Conservation (phyloP, 305 asterid genomes). For the Ruellia speciosa region DNA sequence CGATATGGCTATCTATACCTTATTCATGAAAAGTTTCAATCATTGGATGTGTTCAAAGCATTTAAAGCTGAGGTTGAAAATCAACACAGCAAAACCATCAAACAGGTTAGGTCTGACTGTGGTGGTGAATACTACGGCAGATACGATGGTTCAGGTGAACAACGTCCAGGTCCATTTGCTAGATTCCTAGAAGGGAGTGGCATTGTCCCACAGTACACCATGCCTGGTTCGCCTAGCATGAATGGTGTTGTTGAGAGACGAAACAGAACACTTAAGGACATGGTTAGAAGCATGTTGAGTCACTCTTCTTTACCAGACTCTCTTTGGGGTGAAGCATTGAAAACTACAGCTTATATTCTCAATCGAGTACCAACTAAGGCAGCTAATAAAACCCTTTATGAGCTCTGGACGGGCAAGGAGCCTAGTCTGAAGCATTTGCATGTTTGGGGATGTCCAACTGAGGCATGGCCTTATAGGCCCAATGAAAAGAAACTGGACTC, state of each 20-base stretch:
- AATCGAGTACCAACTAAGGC: conserved; percentile 6
- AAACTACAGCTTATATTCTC: not conserved
- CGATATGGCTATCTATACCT: not conserved
- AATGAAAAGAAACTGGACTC: conserved; percentile 13
- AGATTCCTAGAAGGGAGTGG: conserved; percentile 10
- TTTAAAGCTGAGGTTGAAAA: not conserved
- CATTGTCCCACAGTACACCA: conserved; percentile 13
- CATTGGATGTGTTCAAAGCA: conserved; percentile 4
- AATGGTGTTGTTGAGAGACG: conserved; percentile 6
- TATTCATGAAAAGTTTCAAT: not conserved
- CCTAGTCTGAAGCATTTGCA: not conserved
- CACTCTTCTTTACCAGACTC: not conserved
- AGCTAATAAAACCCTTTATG: conserved; percentile 3
- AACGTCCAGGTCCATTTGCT: not conserved
- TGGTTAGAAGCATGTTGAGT: conserved; percentile 10
- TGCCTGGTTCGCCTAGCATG: conserved; percentile 3
- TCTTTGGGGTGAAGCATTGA: conserved; percentile 1
- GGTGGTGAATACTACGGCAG: not conserved
- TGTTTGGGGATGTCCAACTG: conserved; percentile 12
- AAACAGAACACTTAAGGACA: conserved; percentile 5
- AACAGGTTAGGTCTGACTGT: no score
- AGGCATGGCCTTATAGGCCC: conserved; percentile 13
- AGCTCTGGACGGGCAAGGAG: not conserved
- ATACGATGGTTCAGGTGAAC: no score
- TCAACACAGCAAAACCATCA: no score